Evolutionary conservation across 257 asterid species (phyloP).

Genomic region (Cruciata laevipes): DNA sequence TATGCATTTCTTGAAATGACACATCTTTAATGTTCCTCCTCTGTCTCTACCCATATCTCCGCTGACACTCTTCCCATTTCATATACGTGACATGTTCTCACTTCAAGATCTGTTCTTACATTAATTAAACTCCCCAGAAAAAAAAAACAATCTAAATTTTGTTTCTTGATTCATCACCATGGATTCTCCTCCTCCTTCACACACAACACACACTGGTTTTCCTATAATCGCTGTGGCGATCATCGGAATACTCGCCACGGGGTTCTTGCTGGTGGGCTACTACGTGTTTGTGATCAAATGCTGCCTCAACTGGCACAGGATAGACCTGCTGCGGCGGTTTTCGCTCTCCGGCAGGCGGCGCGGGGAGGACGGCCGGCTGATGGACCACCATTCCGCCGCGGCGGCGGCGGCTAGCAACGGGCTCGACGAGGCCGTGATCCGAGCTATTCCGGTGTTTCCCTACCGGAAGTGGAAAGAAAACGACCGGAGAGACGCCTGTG

Average conservation of each 20-base stretch:
- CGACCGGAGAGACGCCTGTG: conserved; percentile 14
- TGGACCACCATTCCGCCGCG: conserved; percentile 27
- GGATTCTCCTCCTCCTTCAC: conserved; percentile 28
- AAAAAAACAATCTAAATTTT: not conserved
- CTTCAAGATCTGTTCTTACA: conserved; percentile 23
- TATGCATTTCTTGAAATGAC: conserved; percentile 19
- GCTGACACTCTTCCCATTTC: conserved; percentile 12
- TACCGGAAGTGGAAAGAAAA: conserved; percentile 30
- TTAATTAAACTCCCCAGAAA: not conserved
- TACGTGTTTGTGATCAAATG: conserved; percentile 85
- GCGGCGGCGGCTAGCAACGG: conserved; percentile 41
- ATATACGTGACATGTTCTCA: conserved; percentile 15
- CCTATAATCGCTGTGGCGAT: conserved; percentile 85
- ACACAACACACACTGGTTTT: conserved; percentile 47
- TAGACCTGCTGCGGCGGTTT: conserved; percentile 53
- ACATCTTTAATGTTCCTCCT: conserved; percentile 12
- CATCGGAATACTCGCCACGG: conserved; percentile 77
- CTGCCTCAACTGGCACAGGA: conserved; percentile 77
- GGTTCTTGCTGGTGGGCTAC: conserved; percentile 72
- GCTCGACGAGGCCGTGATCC: conserved; percentile 49
- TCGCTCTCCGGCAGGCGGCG: conserved; percentile 44
- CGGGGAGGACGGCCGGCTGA: conserved; percentile 30
- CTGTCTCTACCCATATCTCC: conserved; percentile 2
- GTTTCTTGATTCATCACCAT: not conserved
- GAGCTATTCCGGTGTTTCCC: conserved; percentile 55